Percentiles rank a stretch among this genome's conserved stretches.
These are phyloP conservation scores for Paramyrothecium sp. DNA, from an alignment of 2,329 filamentous ascomycete genomes.

Conservation along the genomic window DNA sequence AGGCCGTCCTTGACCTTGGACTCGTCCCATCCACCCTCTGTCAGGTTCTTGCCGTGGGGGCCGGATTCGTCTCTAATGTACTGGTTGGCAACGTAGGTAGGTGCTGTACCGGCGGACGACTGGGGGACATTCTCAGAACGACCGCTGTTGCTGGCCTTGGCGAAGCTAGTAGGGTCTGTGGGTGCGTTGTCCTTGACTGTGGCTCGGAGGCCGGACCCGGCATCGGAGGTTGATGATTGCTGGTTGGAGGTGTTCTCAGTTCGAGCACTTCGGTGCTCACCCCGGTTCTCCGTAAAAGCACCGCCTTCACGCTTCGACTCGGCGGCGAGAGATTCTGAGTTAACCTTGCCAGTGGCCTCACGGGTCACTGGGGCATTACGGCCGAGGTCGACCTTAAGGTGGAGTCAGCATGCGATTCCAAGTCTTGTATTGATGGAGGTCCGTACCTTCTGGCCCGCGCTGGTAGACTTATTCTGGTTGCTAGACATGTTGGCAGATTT, in stretches of 20 bases:
- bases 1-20: conserved; percentile 31
- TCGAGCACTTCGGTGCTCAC: conserved; percentile 25
- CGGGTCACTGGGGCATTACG: conserved; percentile 46
- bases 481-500: conserved; percentile 14
- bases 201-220: background rate
- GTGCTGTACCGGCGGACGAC: conserved; percentile 25
- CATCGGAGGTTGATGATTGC: conserved; percentile 30
- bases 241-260: conserved; percentile 26
- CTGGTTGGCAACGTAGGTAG: conserved; percentile 35
- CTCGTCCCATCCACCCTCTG: conserved; percentile 33
- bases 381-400: conserved; percentile 43
- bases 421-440: background rate
- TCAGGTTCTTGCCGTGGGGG: conserved; percentile 43
- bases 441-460: conserved; percentile 19
- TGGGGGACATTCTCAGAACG: background rate
- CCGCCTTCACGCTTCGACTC: conserved; percentile 65
- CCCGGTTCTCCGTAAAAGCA: conserved; percentile 58
- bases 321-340: conserved; percentile 71
- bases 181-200: conserved; percentile 17
- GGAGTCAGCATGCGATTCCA: background rate
- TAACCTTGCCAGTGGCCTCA: conserved; percentile 64
- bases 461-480: conserved; percentile 13
- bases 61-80: conserved; percentile 26
- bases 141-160: conserved; percentile 6
- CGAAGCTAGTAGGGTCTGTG: conserved; percentile 5